Conservation (phyloP, 768 basidiomycete species). For the Lactarius hatsudake region DNA sequence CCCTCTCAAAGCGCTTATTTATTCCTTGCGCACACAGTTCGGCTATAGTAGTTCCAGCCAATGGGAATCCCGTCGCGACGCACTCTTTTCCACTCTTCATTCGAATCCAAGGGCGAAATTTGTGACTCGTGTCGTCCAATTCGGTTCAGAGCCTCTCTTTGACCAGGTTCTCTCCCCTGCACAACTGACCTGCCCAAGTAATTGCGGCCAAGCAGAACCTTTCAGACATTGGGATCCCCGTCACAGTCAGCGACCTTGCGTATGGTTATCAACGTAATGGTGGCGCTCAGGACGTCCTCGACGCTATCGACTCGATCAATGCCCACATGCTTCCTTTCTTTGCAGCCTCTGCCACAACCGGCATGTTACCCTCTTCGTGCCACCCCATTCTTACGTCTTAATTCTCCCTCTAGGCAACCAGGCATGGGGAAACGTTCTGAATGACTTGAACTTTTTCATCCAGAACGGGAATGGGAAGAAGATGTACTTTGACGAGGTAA, state of each 20-base stretch:
- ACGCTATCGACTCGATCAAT: constrained; percentile 61
- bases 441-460: constrained; percentile 65
- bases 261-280: constrained; percentile 45
- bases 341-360: constrained; percentile 50
- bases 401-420: constrained; percentile 41
- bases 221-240: constrained; percentile 51
- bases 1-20: neutral
- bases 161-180: constrained; percentile 50
- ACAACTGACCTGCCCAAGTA: constrained; percentile 52
- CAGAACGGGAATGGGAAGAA: constrained; percentile 62
- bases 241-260: constrained; percentile 49
- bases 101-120: constrained; percentile 47
- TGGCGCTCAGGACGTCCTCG: constrained; percentile 52
- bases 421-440: constrained; percentile 59
- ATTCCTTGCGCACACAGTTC: constrained; percentile 26
- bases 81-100: constrained; percentile 31
- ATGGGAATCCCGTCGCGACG: constrained; percentile 32
- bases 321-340: constrained; percentile 73
- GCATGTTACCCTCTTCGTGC: constrained; percentile 35
- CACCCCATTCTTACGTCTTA: neutral
- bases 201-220: constrained; percentile 46
- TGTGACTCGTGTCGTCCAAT: constrained; percentile 63
- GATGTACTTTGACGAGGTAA: constrained; percentile 67
- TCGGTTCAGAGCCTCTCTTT: constrained; percentile 68
- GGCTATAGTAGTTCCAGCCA: constrained; percentile 30